phyloP scores from a whole-genome alignment of 208 protist species.

The Zelonia costaricensis region DNA sequence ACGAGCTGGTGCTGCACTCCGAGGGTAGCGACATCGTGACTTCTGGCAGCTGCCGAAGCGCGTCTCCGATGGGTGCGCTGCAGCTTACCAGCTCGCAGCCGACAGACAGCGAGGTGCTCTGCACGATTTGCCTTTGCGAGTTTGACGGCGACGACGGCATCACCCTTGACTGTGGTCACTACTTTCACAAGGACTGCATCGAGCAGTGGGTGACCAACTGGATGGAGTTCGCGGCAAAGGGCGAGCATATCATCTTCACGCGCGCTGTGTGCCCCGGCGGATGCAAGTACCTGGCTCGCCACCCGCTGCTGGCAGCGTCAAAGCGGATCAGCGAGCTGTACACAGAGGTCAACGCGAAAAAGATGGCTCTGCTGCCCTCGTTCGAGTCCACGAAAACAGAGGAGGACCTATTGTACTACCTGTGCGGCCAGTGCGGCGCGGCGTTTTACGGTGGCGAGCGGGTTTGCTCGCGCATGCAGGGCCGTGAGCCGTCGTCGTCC shows the following conservation, averaged over 20 bases:
- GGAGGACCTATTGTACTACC: conserved; percentile 82
- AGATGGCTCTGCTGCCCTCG: conserved; percentile 22
- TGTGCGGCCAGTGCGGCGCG: conserved; percentile 60
- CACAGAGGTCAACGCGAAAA: conserved; percentile 26
- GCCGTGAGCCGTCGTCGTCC: conserved; percentile 57
- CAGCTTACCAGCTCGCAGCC: conserved; percentile 15
- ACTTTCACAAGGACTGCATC: conserved; percentile 82
- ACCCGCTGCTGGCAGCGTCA: conserved; percentile 50
- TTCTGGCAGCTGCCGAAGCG: conserved; percentile 7
- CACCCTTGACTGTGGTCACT: conserved; percentile 84
- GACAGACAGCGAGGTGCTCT: conserved; percentile 41
- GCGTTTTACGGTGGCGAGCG: conserved; percentile 82
- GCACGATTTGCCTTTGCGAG: conserved; percentile 81
- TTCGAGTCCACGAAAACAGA: conserved; percentile 42
- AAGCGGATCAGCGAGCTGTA: conserved; percentile 42
- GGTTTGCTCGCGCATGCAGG: conserved; percentile 71
- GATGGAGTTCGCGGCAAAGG: conserved; percentile 68
- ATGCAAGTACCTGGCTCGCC: conserved; percentile 75
- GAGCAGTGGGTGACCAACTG: conserved; percentile 67
- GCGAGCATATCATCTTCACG: conserved; percentile 83
- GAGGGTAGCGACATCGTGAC: conserved; percentile 8
- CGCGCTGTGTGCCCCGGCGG: conserved; percentile 81
- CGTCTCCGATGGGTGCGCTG: conserved; percentile 3
- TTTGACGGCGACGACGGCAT: conserved; percentile 72
- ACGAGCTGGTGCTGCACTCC: conserved; percentile 24